Evolutionary conservation across 202 grass and related monocot genomes (phyloP).

Genomic region (Schoenoplectus tabernaemontani): DNA sequence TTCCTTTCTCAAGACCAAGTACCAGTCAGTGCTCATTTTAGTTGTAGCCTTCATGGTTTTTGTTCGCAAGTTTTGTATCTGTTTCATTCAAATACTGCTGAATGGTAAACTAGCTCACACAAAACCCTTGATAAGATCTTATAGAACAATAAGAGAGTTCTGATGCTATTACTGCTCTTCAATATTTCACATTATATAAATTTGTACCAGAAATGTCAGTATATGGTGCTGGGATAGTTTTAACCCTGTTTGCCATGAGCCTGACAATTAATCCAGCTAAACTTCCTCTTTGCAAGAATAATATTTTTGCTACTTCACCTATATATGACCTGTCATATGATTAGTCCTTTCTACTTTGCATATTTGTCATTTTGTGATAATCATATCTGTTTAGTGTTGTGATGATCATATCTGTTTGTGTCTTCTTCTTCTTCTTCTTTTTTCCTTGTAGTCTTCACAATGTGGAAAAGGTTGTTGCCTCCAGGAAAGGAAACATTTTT

Average conservation of each 20-base stretch:
- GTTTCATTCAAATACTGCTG: too few species aligned
- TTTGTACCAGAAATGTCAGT: constrained; percentile 59
- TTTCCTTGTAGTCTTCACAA: constrained; percentile 43
- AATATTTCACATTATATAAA: neutral
- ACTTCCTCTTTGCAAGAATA: constrained; percentile 8
- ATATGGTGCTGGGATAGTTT: constrained; percentile 29
- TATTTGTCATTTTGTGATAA: neutral
- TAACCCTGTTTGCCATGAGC: constrained; percentile 49
- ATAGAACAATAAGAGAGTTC: neutral
- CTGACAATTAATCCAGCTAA: constrained; percentile 88
- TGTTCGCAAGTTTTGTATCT: too few species aligned
- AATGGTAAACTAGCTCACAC: neutral
- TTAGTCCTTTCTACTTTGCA: neutral
- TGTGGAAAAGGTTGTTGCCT: constrained; percentile 62
- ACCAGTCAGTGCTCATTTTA: too few species aligned
- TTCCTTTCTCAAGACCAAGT: too few species aligned
- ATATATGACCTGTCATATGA: neutral
- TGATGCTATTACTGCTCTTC: neutral
- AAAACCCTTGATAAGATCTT: neutral
- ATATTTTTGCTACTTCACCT: neutral
- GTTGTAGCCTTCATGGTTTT: too few species aligned
- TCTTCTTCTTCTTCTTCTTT: neutral
- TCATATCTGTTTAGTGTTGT: neutral
- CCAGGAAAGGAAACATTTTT: constrained; percentile 77
- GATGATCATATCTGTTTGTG: neutral